Base-by-base conservation (phyloP, 1,284 basidiomycete genomes). In the Vanrija pseudolonga region DNA sequence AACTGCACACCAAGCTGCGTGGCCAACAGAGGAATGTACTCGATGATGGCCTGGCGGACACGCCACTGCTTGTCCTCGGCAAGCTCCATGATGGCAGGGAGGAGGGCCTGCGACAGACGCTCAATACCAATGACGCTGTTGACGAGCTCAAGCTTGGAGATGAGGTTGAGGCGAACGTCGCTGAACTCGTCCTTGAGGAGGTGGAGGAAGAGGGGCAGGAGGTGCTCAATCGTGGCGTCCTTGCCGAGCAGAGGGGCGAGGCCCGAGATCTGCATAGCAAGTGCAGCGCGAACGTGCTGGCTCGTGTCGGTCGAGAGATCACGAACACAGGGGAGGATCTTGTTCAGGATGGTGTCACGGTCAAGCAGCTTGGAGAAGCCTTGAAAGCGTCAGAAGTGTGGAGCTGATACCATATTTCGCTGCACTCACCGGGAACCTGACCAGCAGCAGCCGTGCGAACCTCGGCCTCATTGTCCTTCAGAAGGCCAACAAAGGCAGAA, bases 11-110 rank as follows among this genome's bases (percentile, higher is more conserved):
- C 96, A 51, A 99, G 84, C 75, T 99, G 96, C 20, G 89, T 95
- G 45, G 96, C 94, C 40, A 99, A 86, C 20, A 98, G 84, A 81
- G 96, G 77, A 86, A 84, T 98, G 79, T 99, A 98, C 77, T 98
- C 96, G 77, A 99, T 99, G 78, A 99, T 98, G 15, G 96, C 96
- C 78, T 99, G 96, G 65, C 96, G 88, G 41, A 99, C 96, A 47
- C 96, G 88, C 96, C 96, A 99, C 65, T 97, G 97, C 78, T 98
- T 99, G 81, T 99, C 96, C 77, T 98, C 96, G 22, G 96, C 95
- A 44, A 99, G 81, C 74, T 98, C 91, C 65, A 98, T 90, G 65
- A 99, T 98, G 32, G 96, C 96, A 8, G 96, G 96, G 20, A 99
- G 83, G 38, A 99, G 85, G 58, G 92, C 96, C 71, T 97, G 93